Conservation (phyloP, 1,284 basidiomycete species). For the Pascua sp. region DNA sequence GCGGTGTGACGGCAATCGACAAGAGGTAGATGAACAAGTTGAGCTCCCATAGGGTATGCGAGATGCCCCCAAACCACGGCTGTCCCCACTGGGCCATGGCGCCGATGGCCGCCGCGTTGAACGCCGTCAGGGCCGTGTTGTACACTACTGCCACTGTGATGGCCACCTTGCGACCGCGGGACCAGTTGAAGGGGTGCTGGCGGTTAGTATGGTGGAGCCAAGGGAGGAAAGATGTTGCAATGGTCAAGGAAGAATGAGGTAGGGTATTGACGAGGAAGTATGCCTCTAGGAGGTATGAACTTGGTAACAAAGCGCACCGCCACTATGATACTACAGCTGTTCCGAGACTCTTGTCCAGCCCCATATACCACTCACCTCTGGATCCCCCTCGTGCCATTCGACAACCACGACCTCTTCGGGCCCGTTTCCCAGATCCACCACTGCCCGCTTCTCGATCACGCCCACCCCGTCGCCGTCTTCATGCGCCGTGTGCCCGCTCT, state of each 20-base stretch:
- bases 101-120: slow-evolving; percentile 23
- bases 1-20: slow-evolving; percentile 34
- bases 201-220: background rate
- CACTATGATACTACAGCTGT: no score
- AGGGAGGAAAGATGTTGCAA: no score
- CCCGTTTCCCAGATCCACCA: slow-evolving; percentile 13
- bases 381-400: slow-evolving; percentile 37
- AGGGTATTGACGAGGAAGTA: no score
- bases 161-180: slow-evolving; percentile 22
- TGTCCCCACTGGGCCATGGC: slow-evolving; percentile 28
- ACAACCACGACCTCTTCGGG: slow-evolving; percentile 35
- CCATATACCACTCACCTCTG: slow-evolving; percentile 31
- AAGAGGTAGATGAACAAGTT: slow-evolving; percentile 30
- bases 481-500: slow-evolving; percentile 1
- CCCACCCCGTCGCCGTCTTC: background rate
- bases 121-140: slow-evolving; percentile 26
- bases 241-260: no score
- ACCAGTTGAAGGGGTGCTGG: slow-evolving; percentile 32
- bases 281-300: no score
- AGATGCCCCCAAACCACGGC: slow-evolving; percentile 24
- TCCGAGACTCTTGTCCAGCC: no score
- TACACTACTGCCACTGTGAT: slow-evolving; percentile 22
- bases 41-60: slow-evolving; percentile 22
- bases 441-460: slow-evolving; percentile 8
- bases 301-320: no score